Evolutionary conservation across 495 filamentous ascomycete species (phyloP), one percentile per base, ranked within the genome.

Genomic region (Trichocladium antarcticum): DNA sequence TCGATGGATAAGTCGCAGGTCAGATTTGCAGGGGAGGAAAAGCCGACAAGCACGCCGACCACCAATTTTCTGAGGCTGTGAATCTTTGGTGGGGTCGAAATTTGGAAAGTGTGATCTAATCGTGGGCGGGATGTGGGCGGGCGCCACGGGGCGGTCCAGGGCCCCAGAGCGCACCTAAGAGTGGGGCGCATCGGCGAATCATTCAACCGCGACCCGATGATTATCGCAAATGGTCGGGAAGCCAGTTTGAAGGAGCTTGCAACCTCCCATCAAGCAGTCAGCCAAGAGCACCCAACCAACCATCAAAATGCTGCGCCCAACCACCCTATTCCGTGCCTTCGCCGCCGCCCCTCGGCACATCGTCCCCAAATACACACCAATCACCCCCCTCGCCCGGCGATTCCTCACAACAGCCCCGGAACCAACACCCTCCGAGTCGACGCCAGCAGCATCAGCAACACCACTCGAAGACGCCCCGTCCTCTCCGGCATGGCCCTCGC

Each of bases 71-170:
- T 34, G 56, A 50, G 51, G 47, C 42, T 43, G 50, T 56, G 46
- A 53, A 54, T 60, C 53, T 60, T 61, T 64, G 55, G 61, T 64
- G 61, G 61, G 61, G 61, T 64, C 57, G 54, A 64, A 64, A 64
- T 54, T 62, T 60, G 59, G 43, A 62, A 61, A 59, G 32, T 59
- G 56, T 37, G 38, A 35, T 42, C 41, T 43, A 49, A 19, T 41
- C 17, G 45, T 48, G 49, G 55, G 48, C 28, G 22, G 49, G 50
- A 20, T 42, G 39, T 46, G 36, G 35, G 50, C 40, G 48, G 45
- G 44, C 40, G 12, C 28, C 19, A 29, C 35, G 12, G 24, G 8
- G 34, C 15, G 36, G 20, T 36, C 29, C 41, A 41, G 28, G 14
- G 42, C 7, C n/a, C 16, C 12, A 15, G 17, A 39, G 17, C n/a